Evolutionary conservation across 805 yeast genomes (phyloP), one percentile per base, ranked within the genome.

Genomic region (Jamesozyma lodderae): DNA sequence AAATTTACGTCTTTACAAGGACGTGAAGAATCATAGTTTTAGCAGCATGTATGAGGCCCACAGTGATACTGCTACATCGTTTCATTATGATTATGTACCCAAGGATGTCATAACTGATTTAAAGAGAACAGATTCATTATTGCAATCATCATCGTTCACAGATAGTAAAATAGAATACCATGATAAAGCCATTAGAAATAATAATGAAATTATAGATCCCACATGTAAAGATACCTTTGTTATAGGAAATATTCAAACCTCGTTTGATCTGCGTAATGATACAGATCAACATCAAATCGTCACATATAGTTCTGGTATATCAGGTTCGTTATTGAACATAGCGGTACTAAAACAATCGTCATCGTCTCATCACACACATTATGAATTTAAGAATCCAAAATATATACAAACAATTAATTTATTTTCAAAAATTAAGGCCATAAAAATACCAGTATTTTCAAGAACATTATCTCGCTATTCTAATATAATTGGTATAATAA

Each of bases 381-480:
- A 35, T 27, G 16, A 31, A 5, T 13, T 31, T 7, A 33, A 31
- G 16, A 3, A 15, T 11, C 8, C 21, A n/a, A 18, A 23, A 19
- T 26, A 21, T 3, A 28, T 15, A 11, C 20, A 20, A 17, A 31
- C n/a, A 6, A 45, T 62, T 10, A 51, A 58, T 10, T 36, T 69
- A 14, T 48, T 60, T 4, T 62, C 69, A 3, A 53, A 64, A 2
- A 69, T 73, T 7, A 63, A 62, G 34, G 70, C 66, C 37, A 62
- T 73, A 4, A 58, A 59, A 28, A 47, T 67, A 3, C 57, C 65
- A 7, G 45, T 47, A 10, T 30, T 55, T 1, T 44, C 59, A 1
- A 36, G 53, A 4, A 26, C 42, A 6, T 44, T 50, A 16, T 52
- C 52, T 3, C 48, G 52, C 18, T 35, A 43, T 6, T 48, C 65